Percentiles rank a stretch among this genome's conserved stretches.
phyloP scores from a whole-genome alignment of 768 basidiomycete species.

The Kwoniella dejecticola region DNA sequence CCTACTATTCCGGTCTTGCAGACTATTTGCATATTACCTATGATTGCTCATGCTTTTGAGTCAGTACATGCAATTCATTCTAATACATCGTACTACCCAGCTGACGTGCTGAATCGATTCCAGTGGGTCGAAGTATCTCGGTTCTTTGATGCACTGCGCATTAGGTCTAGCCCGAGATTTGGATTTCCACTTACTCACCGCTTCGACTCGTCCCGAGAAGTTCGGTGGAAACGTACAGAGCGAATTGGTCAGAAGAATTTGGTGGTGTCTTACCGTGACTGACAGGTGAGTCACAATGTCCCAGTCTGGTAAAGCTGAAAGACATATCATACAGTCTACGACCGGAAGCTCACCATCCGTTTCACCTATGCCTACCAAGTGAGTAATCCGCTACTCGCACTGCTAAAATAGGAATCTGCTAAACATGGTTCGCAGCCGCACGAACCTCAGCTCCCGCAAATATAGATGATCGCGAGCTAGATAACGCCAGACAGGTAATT shows the following conservation, averaged over 20 bases:
- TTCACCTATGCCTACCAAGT: slow-evolving; percentile 18
- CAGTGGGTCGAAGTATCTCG: slow-evolving; percentile 21
- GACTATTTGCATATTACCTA: slow-evolving; percentile 28
- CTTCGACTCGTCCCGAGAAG: background rate
- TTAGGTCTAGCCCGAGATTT: slow-evolving; percentile 27
- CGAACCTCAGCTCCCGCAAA: slow-evolving; percentile 28
- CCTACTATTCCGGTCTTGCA: slow-evolving; percentile 24
- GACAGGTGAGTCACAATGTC: slow-evolving; percentile 14
- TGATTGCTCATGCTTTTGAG: slow-evolving; percentile 32
- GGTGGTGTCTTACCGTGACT: slow-evolving; percentile 29
- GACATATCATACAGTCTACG: slow-evolving; percentile 4
- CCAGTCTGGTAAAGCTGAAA: background rate
- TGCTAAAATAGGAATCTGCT: background rate
- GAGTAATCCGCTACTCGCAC: background rate
- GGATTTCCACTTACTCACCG: slow-evolving; percentile 20
- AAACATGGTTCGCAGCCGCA: slow-evolving; percentile 9
- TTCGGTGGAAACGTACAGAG: slow-evolving; percentile 19
- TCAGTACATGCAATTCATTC: slow-evolving; percentile 4
- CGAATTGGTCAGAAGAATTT: slow-evolving; percentile 22
- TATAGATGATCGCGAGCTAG: slow-evolving; percentile 22
- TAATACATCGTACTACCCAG: too few species aligned
- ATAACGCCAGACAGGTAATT: slow-evolving; percentile 8
- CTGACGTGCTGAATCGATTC: too few species aligned
- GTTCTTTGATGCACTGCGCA: slow-evolving; percentile 28
- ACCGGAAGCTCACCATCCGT: slow-evolving; percentile 28